phyloP scores from a whole-genome alignment of 148 eudicot species.

The Chenopodium album region DNA sequence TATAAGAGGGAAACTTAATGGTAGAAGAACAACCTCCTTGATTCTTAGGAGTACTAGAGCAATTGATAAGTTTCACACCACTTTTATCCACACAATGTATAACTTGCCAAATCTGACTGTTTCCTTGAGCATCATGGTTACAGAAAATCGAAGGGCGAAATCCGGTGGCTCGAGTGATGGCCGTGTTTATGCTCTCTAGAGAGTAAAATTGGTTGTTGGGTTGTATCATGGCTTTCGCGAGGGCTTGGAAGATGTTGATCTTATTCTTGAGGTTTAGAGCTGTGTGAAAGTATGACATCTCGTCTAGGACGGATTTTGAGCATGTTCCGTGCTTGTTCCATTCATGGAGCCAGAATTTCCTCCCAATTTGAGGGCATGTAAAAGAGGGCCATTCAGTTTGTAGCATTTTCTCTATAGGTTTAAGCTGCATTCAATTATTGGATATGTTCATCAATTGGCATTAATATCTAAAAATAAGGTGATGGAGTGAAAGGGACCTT shows the following conservation, averaged over 20 bases:
- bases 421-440: conserved; percentile 1
- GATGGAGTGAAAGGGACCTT: no score
- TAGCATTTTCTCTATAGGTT: conserved; percentile 19
- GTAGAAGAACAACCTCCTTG: conserved; percentile 21
- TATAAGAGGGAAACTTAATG: conserved; percentile 43
- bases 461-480: no score
- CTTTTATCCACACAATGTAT: conserved; percentile 34
- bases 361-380: conserved; percentile 39
- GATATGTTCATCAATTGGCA: not conserved
- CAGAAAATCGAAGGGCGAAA: conserved; percentile 25
- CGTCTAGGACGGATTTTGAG: conserved; percentile 36
- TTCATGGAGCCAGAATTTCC: conserved; percentile 47
- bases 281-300: conserved; percentile 38
- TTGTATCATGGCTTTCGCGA: conserved; percentile 26
- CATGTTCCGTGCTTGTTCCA: conserved; percentile 58
- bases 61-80: conserved; percentile 25
- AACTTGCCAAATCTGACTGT: conserved; percentile 32
- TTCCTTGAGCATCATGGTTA: conserved; percentile 29
- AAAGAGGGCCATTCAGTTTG: conserved; percentile 45
- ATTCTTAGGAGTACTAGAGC: conserved; percentile 14
- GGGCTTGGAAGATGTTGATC: conserved; percentile 34
- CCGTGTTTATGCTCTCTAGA: conserved; percentile 17
- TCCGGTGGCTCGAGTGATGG: conserved; percentile 20
- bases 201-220: conserved; percentile 28
- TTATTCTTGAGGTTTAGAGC: conserved; percentile 35